Base-by-base conservation (phyloP, 1,284 basidiomycete species). In the Marasmius tenuissimus region DNA sequence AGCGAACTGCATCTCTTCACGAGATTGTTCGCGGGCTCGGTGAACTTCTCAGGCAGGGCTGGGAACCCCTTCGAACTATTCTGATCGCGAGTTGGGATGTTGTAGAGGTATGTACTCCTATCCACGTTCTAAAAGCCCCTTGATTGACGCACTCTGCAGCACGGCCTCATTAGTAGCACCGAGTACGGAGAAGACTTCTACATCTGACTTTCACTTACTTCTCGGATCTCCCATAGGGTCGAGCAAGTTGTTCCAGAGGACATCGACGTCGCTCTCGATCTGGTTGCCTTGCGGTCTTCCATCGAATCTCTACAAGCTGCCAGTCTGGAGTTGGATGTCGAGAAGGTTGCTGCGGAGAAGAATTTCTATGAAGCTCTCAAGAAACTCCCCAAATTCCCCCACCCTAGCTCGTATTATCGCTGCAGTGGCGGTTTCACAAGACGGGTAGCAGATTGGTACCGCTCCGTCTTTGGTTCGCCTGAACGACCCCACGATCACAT, bases 11-110 rank as follows among this genome's bases (percentile, higher is more conserved):
- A 0, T 87, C 91, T n/a, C 77, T 96, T 16, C 85, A 90, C 68
- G 95, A 98, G 73, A 80, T 95, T 33, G 82, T 96, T 62, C 85
- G 87, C 39, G 94, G 92, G n/a, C 85, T 96, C 61, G 94, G 94
- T 37, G 76, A 78, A 9, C 79, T 98, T 1, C 71, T 92, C 27
- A 78, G 78, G 66, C 79, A 77, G 14, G 96, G 94, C 33, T 98
- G 96, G 96, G 92, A 87, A 69, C 96, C 96, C 3, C 76, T 96
- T 45, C 81, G 96, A 61, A 96, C 93, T 16, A 87, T 97, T 68
- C 76, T 97, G n/a, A 81, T 98, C 57, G 94, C 92, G 4, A 92
- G 88, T 65, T 97, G 94, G 95, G 94, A 97, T 73, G 96, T 87
- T 0, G 96, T 97, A 77, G 96, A 96, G 82, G 87, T 89, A 47